Percentiles rank a stretch among this genome's conserved stretches.
Evolutionary conservation across 1,284 basidiomycete species (phyloP).

Genomic region (Paramarasmius palmivorus): DNA sequence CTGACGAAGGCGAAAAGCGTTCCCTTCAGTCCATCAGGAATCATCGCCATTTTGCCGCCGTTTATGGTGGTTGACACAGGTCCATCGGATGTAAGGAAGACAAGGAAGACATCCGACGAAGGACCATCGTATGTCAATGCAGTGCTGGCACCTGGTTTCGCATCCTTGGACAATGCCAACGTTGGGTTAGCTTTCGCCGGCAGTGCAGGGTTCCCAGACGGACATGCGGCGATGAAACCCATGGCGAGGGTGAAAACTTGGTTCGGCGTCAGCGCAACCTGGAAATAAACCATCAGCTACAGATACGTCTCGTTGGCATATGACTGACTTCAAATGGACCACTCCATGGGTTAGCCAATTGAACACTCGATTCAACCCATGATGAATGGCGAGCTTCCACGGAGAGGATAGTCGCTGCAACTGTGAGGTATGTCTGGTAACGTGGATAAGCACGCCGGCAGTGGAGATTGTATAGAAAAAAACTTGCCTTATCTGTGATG

Average conservation of each 20-base stretch:
- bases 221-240: constrained; percentile 49
- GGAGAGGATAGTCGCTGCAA: constrained; percentile 42
- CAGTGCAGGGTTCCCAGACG: constrained; percentile 42
- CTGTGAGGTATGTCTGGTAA: constrained; percentile 34
- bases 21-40: constrained; percentile 6
- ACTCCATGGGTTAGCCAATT: constrained; percentile 52
- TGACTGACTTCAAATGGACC: constrained; percentile 44
- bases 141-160: constrained; percentile 11
- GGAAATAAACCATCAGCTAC: constrained; percentile 16
- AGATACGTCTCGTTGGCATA: not conserved
- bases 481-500: constrained; percentile 35
- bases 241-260: constrained; percentile 46
- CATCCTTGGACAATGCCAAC: constrained; percentile 21
- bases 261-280: constrained; percentile 51
- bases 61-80: not conserved
- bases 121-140: constrained; percentile 16
- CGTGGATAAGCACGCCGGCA: not conserved
- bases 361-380: constrained; percentile 53
- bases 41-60: not conserved
- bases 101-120: constrained; percentile 26
- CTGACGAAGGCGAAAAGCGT: constrained; percentile 6
- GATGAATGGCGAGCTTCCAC: constrained; percentile 48
- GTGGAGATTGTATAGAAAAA: not conserved
- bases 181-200: constrained; percentile 40
- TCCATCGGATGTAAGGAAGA: constrained; percentile 32